Evolutionary conservation across 805 yeast genomes (phyloP), one percentile per base, ranked within the genome.

Genomic region (Metschnikowia lachancei): DNA sequence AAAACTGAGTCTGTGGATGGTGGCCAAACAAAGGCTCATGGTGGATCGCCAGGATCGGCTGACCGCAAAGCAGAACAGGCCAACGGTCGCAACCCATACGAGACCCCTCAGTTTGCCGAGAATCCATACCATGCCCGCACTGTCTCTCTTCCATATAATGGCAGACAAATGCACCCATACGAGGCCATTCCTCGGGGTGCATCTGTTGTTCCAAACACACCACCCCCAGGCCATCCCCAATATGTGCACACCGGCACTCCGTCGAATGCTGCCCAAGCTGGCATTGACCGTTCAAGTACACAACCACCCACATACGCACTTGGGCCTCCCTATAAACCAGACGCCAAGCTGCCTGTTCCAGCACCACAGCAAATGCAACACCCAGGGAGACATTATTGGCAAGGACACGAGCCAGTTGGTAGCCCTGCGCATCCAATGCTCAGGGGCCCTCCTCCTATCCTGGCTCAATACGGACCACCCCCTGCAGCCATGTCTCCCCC

Each of bases 361-460:
- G 50, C 49, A 11, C 57, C 51, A 13, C 65, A 56, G 13, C 66
- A 56, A 41, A 52, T 56, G 26, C 63, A 61, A 7, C 64, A 58
- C n/a, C 63, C 62, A n/a, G 60, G 53, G 10, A 60, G 60, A 28
- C 65, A 58, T 35, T 56, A 51, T 20, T 62, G 66, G 67, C 45
- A 49, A 11, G 51, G 45, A 17, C 57, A 43, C 16, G 58, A 55
- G 17, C 55, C 42, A 7, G 37, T 43, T 20, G 53, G 54, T 17
- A 60, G 54, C 30, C 54, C 59, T 13, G 56, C 64, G n/a, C 66
- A 66, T 8, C 56, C 41, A 13, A 31, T 42, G 31, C 35, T 40
- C 18, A 49, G 47, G 12, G 53, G 50, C 9, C 57, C 55, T 5
- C 53, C 54, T 2, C 51, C 46, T n/a, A 36, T 49, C 3, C 52